Conservation (phyloP, 2,329 filamentous ascomycete genomes). For the Calonectria crousiana region DNA sequence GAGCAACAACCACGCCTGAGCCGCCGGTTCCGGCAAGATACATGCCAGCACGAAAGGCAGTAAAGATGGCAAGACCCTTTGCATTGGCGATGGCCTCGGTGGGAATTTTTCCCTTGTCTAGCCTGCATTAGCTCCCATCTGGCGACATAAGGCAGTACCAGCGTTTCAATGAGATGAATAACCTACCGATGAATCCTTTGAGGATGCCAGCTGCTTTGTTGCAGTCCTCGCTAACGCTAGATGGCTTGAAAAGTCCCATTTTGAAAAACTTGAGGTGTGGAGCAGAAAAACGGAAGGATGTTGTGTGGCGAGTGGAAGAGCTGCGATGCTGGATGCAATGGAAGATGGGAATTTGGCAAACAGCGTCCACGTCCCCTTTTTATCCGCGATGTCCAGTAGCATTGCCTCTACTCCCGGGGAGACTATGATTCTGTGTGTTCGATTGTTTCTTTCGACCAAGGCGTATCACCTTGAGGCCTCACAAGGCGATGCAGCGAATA, state of each 20-base stretch:
- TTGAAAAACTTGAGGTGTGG: not conserved
- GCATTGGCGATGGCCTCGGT: conserved; percentile 63
- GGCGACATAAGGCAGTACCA: not conserved
- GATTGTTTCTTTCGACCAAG: not conserved
- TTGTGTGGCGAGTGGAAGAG: not conserved
- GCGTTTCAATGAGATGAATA: not conserved
- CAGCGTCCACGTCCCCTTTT: not conserved
- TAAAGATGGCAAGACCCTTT: conserved; percentile 70
- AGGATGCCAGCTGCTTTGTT: conserved; percentile 28
- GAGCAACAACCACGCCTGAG: conserved; percentile 65
- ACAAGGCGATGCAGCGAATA: not conserved
- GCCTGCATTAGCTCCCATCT: not conserved
- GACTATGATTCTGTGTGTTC: not conserved
- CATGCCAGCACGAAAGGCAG: conserved; percentile 69
- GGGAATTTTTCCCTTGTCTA: conserved; percentile 46
- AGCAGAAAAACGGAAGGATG: not conserved
- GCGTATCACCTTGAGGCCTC: not conserved
- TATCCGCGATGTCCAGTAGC: not conserved
- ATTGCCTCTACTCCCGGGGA: not conserved
- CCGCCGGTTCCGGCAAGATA: conserved; percentile 69
- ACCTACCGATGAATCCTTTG: conserved; percentile 27
- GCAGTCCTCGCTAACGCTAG: conserved; percentile 23
- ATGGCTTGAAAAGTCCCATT: conserved; percentile 28
- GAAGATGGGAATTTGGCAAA: not conserved
- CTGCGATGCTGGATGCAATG: not conserved